A percentile compares a stretch with the other conserved stretches of the same genome.
Conservation (phyloP, 371 early-diverging fungal species). For the Mortierella polycephala region DNA sequence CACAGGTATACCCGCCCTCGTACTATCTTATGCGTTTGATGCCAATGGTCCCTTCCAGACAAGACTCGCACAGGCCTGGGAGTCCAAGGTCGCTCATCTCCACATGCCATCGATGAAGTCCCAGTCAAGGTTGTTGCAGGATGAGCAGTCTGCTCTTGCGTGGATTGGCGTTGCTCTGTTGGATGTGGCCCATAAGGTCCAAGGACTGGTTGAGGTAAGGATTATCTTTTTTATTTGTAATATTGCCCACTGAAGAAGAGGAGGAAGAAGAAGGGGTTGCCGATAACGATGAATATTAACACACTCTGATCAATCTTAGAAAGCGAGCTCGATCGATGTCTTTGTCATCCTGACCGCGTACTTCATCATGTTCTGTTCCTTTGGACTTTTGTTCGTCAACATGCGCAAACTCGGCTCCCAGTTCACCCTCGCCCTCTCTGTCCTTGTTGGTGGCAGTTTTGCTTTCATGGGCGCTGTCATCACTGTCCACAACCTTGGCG, state of each 20-base stretch:
- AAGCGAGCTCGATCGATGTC: conserved; percentile 83
- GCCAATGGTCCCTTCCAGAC: conserved; percentile 61
- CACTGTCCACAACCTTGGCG: conserved; percentile 73
- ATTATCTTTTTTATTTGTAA: background rate
- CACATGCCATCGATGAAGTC: conserved; percentile 45
- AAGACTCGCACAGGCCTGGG: conserved; percentile 60
- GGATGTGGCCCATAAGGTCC: conserved; percentile 65
- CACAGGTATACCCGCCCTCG: conserved; percentile 42
- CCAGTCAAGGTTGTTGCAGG: conserved; percentile 36
- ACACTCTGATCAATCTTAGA: conserved; percentile 41
- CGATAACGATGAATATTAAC: background rate
- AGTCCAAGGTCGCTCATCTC: conserved; percentile 59
- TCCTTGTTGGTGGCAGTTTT: conserved; percentile 74
- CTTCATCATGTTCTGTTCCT: conserved; percentile 87
- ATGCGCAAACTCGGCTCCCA: conserved; percentile 90
- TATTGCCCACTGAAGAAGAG: background rate
- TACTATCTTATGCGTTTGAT: conserved; percentile 68
- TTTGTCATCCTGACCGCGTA: conserved; percentile 84
- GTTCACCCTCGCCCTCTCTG: conserved; percentile 76
- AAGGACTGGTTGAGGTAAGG: conserved; percentile 68
- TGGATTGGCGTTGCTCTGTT: conserved; percentile 54
- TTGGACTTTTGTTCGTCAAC: conserved; percentile 83
- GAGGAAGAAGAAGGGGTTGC: background rate
- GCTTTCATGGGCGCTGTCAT: conserved; percentile 84
- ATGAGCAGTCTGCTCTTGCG: conserved; percentile 54